phyloP scores from a whole-genome alignment of 352 stramenopile genomes.

The Halophytophthora batemanensis region DNA sequence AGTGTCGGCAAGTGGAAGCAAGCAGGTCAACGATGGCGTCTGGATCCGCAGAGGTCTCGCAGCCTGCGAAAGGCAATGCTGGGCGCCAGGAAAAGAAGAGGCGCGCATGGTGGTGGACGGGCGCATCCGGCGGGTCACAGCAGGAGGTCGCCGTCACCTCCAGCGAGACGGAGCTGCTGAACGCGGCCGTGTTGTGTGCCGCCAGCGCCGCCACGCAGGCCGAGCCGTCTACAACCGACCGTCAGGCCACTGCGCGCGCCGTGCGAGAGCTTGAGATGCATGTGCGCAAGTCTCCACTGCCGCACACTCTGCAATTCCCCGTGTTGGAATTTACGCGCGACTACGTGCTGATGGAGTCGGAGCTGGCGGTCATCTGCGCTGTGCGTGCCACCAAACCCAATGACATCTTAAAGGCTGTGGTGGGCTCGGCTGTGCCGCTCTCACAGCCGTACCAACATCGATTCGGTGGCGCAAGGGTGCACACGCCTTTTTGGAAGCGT shows the following conservation, averaged over 20 bases:
- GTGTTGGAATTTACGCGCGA: slow-evolving; percentile 48
- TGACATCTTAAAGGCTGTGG: slow-evolving; percentile 66
- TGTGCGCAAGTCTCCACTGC: slow-evolving; percentile 60
- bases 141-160: slow-evolving; percentile 25
- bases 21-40: slow-evolving; percentile 7
- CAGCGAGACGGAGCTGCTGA: slow-evolving; percentile 72
- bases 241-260: slow-evolving; percentile 17
- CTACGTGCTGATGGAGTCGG: slow-evolving; percentile 64
- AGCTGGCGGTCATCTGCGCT: slow-evolving; percentile 58
- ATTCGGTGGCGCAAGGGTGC: slow-evolving; percentile 72
- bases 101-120: slow-evolving; percentile 49
- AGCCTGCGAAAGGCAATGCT: slow-evolving; percentile 7
- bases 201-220: slow-evolving; percentile 40
- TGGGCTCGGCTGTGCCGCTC: slow-evolving; percentile 65
- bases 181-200: slow-evolving; percentile 72
- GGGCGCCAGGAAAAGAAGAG: slow-evolving; percentile 4
- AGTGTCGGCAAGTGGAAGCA: no score
- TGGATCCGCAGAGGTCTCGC: slow-evolving; percentile 9
- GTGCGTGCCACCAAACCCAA: slow-evolving; percentile 53
- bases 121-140: slow-evolving; percentile 6
- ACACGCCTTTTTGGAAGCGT: slow-evolving; percentile 76
- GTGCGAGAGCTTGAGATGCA: slow-evolving; percentile 48
- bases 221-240: slow-evolving; percentile 13
- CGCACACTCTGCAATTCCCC: slow-evolving; percentile 56
- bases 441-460: slow-evolving; percentile 63